These are phyloP conservation scores for Hypoxylon sp. DNA, from an alignment of 2,329 filamentous ascomycete genomes.

Conservation along the genomic window DNA sequence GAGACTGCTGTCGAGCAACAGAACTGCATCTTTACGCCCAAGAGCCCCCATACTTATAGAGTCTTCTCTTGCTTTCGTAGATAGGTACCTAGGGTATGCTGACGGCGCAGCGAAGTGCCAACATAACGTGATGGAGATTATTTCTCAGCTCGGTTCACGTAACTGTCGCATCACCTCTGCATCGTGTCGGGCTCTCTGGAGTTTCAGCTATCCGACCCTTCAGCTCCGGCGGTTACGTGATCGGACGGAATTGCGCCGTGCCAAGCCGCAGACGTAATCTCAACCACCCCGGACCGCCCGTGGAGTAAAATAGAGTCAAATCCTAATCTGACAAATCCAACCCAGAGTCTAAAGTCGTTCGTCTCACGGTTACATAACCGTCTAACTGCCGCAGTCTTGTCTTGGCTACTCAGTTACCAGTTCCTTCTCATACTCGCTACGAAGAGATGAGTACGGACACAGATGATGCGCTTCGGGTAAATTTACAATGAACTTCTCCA, in stretches of 20 bases:
- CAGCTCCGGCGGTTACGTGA: constrained; percentile 37
- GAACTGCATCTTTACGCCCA: neutral
- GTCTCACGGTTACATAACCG: constrained; percentile 23
- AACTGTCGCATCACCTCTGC: neutral
- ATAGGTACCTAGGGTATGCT: neutral
- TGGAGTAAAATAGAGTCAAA: neutral
- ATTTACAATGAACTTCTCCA: constrained; percentile 3
- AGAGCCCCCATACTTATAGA: constrained; percentile 21
- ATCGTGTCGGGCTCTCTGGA: constrained; percentile 2
- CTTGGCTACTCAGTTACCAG: neutral
- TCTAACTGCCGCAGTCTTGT: neutral
- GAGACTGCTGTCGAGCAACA: constrained; percentile 3
- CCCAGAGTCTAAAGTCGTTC: neutral
- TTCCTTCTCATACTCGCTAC: neutral
- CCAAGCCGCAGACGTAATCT: constrained; percentile 19
- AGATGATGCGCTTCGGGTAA: constrained; percentile 35
- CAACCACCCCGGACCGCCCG: neutral
- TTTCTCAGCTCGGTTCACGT: constrained; percentile 15
- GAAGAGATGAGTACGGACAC: constrained; percentile 8
- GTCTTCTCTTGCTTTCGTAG: neutral
- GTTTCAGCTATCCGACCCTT: neutral
- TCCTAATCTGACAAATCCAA: constrained; percentile 10
- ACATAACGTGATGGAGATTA: neutral
- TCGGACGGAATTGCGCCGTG: constrained; percentile 35
- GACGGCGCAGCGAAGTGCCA: neutral